A percentile compares a stretch with the other conserved stretches of the same genome.
These are phyloP conservation scores for Kazachstania sp. DNA, from an alignment of 1,139 yeast genomes.

Conservation along the genomic window DNA sequence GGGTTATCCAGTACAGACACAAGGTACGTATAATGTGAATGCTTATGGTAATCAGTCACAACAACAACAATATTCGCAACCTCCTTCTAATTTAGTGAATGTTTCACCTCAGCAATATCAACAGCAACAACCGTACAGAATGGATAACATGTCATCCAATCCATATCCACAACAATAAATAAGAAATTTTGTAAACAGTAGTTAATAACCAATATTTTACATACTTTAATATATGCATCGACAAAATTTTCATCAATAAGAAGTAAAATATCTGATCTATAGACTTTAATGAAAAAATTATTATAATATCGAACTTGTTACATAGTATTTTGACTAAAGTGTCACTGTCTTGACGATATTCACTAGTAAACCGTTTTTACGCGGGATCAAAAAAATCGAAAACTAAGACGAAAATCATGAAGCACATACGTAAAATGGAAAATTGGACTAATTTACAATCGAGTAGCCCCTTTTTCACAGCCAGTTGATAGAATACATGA, in stretches of 20 bases:
- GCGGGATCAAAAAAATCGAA: not conserved
- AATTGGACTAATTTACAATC: not conserved
- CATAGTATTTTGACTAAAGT: no score
- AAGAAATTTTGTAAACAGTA: no score
- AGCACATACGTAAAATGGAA: not conserved
- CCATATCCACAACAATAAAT: not conserved
- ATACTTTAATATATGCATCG: not conserved
- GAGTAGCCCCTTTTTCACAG: not conserved
- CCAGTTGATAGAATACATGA: not conserved
- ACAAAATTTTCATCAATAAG: no score
- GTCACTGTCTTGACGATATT: no score
- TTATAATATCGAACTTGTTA: no score
- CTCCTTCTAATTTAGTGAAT: conserved; percentile 3
- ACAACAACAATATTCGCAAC: no score
- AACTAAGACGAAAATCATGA: not conserved
- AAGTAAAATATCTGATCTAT: no score
- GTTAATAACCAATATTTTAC: no score
- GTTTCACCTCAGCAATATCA: conserved; percentile 1
- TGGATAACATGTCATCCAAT: not conserved
- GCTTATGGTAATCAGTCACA: not conserved
- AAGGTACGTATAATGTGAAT: no score
- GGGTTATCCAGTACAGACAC: not conserved
- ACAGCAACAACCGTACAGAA: not conserved
- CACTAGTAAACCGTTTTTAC: no score
- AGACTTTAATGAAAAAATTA: no score